Percentiles rank a stretch among this genome's conserved stretches.
These are phyloP conservation scores for Stemphylium beticola DNA, from an alignment of 2,329 filamentous ascomycete species.

Conservation along the genomic window DNA sequence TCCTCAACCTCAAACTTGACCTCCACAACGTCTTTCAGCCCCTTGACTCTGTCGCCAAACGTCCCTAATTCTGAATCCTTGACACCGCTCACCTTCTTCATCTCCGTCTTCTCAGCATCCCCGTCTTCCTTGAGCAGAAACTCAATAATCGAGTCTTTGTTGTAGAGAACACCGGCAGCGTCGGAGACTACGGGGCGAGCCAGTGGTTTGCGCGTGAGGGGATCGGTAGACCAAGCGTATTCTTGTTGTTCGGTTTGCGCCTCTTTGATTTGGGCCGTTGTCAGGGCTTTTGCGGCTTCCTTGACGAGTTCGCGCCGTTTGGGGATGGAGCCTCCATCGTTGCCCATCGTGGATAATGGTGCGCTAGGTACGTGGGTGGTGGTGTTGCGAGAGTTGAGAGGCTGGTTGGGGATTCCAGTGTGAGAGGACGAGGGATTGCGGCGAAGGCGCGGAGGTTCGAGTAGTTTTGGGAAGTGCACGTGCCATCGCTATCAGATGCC, in stretches of 20 bases:
- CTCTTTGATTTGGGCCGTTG: conserved; percentile 86
- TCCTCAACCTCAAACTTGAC: conserved; percentile 73
- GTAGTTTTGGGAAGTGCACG: conserved; percentile 20
- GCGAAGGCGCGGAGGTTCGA: conserved; percentile 29
- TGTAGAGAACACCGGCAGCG: conserved; percentile 83
- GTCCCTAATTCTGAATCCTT: conserved; percentile 52
- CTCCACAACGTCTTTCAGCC: conserved; percentile 84
- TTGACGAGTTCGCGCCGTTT: conserved; percentile 96
- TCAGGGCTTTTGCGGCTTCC: conserved; percentile 82
- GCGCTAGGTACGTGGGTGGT: conserved; percentile 1
- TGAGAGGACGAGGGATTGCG: conserved; percentile 18
- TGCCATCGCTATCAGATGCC: conserved; percentile 7
- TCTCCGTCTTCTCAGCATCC: conserved; percentile 66
- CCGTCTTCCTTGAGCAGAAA: conserved; percentile 64
- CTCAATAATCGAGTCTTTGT: conserved; percentile 87
- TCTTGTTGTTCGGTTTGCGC: conserved; percentile 82
- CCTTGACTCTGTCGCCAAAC: conserved; percentile 71
- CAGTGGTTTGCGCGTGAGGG: conserved; percentile 80
- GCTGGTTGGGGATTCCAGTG: background rate
- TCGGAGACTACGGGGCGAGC: conserved; percentile 82
- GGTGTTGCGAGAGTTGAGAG: background rate
- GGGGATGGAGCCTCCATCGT: conserved; percentile 95
- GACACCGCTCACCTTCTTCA: conserved; percentile 49
- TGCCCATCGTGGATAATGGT: conserved; percentile 71
- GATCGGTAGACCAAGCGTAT: conserved; percentile 86